A percentile compares a stretch with the other conserved stretches of the same genome.
These are phyloP conservation scores for Trichosporon sp. DNA, from an alignment of 1,284 basidiomycete genomes.

Conservation along the genomic window DNA sequence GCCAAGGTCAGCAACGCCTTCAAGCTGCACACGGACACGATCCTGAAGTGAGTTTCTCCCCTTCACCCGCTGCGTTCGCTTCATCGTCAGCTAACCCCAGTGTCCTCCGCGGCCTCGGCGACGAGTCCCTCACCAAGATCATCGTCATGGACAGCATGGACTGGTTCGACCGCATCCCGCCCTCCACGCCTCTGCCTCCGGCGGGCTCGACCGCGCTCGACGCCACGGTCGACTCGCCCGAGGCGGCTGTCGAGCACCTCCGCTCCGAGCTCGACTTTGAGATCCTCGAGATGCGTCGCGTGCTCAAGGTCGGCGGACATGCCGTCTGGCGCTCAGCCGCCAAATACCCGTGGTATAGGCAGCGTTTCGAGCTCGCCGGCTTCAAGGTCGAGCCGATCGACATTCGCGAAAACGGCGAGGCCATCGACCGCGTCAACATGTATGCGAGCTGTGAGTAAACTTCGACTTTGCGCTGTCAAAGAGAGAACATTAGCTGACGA, in stretches of 20 bases:
- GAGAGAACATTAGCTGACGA: too few species aligned
- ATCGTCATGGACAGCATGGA: constrained; percentile 82
- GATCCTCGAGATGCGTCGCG: constrained; percentile 65
- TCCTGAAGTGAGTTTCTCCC: constrained; percentile 64
- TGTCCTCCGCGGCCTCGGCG: constrained; percentile 64
- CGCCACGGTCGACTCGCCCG: constrained; percentile 53
- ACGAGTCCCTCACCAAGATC: constrained; percentile 64
- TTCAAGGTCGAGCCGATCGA: constrained; percentile 61
- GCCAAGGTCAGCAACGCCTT: constrained; percentile 65
- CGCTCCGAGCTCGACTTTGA: constrained; percentile 66
- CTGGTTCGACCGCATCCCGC: constrained; percentile 67
- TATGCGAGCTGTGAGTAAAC: constrained; percentile 54
- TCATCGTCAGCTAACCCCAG: constrained; percentile 51
- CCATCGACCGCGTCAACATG: constrained; percentile 70
- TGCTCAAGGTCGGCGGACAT: constrained; percentile 65
- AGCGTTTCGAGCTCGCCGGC: constrained; percentile 61
- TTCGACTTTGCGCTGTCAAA: too few species aligned
- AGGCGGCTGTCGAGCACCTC: constrained; percentile 51
- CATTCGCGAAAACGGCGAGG: constrained; percentile 59
- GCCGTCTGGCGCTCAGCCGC: constrained; percentile 74
- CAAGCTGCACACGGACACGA: constrained; percentile 76
- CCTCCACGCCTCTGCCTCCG: constrained; percentile 54
- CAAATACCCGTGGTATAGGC: constrained; percentile 73
- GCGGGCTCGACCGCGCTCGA: constrained; percentile 42
- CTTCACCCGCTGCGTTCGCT: background rate